Conservation (phyloP, 139 green algal genomes). For the Chlamydomonas incerta region DNA sequence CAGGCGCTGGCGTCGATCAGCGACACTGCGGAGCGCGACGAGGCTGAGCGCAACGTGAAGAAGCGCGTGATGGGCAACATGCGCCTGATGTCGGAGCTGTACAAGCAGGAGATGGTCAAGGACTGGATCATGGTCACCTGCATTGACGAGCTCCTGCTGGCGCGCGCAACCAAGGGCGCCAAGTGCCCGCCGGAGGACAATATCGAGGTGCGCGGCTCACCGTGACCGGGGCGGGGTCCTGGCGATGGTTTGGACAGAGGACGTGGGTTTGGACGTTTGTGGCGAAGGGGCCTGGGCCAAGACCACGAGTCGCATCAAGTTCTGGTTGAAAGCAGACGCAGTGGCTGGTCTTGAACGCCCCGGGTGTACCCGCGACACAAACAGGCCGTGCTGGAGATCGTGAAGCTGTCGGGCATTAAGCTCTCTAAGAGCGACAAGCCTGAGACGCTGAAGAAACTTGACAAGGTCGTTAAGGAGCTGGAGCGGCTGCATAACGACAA, state of each 20-base stretch:
- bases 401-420: slow-evolving; percentile 76
- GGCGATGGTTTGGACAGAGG: background rate
- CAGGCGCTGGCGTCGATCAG: slow-evolving; percentile 62
- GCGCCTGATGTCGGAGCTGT: slow-evolving; percentile 97
- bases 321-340: too few relatives aligned
- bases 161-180: slow-evolving; percentile 46
- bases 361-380: too few relatives aligned
- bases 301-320: too few relatives aligned
- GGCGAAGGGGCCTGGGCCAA: background rate
- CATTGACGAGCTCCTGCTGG: slow-evolving; percentile 83
- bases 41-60: slow-evolving; percentile 78
- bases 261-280: background rate
- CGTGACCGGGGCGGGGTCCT: background rate
- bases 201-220: slow-evolving; percentile 77
- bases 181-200: slow-evolving; percentile 85
- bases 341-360: too few relatives aligned
- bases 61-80: slow-evolving; percentile 95
- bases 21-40: slow-evolving; percentile 65
- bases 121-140: slow-evolving; percentile 96
- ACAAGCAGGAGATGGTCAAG: slow-evolving; percentile 86
- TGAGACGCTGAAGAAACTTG: slow-evolving; percentile 63
- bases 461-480: slow-evolving; percentile 53
- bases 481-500: slow-evolving; percentile 29
- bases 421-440: slow-evolving; percentile 51
- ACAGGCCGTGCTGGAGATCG: slow-evolving; percentile 90